Conservation (phyloP, 805 yeast genomes). For the Cyberlindnera nakhonratchasimensis region DNA sequence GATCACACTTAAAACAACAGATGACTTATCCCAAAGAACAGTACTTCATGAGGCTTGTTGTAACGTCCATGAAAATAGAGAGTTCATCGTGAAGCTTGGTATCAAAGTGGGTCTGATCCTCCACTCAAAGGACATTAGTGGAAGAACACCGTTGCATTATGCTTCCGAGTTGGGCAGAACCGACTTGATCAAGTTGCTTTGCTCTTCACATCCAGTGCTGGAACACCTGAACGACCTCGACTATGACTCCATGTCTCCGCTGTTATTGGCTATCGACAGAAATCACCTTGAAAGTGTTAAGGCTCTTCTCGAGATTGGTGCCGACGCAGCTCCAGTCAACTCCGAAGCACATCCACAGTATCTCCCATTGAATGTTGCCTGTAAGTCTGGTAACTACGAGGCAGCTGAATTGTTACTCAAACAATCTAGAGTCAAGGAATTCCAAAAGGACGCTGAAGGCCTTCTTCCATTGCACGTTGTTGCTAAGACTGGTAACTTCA, state of each 20-base stretch:
- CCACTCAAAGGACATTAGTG: slow-evolving; percentile 56
- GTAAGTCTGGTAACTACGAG: slow-evolving; percentile 74
- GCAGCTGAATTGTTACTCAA: slow-evolving; percentile 50
- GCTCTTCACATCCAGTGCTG: slow-evolving; percentile 27
- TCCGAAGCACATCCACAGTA: slow-evolving; percentile 58
- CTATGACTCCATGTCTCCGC: slow-evolving; percentile 76
- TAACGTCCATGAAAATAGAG: slow-evolving; percentile 20
- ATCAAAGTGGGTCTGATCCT: slow-evolving; percentile 26
- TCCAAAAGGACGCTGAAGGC: slow-evolving; percentile 78
- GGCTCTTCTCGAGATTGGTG: slow-evolving; percentile 45
- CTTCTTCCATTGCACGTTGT: slow-evolving; percentile 83
- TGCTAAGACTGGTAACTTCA: slow-evolving; percentile 76
- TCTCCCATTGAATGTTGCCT: slow-evolving; percentile 80
- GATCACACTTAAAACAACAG: slow-evolving; percentile 61
- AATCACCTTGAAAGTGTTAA: slow-evolving; percentile 55
- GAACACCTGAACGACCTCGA: slow-evolving; percentile 45
- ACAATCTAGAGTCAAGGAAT: slow-evolving; percentile 33
- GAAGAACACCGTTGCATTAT: slow-evolving; percentile 83
- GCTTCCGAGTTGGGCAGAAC: slow-evolving; percentile 62
- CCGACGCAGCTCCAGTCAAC: slow-evolving; percentile 45
- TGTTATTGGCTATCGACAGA: slow-evolving; percentile 72
- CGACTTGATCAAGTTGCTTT: slow-evolving; percentile 39
- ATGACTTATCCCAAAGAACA: slow-evolving; percentile 70
- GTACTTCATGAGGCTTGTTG: slow-evolving; percentile 66
- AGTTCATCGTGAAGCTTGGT: slow-evolving; percentile 23